Evolutionary conservation across 1,284 basidiomycete genomes (phyloP), one percentile per base, ranked within the genome.

Genomic region (Cutaneotrichosporon sp.): DNA sequence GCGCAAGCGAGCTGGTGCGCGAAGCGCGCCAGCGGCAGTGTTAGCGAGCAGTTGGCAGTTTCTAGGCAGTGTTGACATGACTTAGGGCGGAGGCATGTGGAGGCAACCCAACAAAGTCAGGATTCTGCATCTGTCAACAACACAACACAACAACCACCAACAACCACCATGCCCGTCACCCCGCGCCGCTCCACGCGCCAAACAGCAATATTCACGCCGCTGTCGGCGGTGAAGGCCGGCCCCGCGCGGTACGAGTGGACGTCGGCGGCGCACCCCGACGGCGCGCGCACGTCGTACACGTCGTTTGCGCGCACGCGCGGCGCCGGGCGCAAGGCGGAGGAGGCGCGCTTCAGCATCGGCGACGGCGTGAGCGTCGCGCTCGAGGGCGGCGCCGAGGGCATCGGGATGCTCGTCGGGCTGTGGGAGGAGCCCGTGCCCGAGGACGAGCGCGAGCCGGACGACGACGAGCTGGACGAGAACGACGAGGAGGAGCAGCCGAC

Each of bases 341-440:
- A 74, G 20, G 60, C 59, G 29, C 59, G 70, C 24, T 80, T 80
- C 56, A 64, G 65, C 2, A 55, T 80, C 8, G 79, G 79, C 10
- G 78, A 79, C 65, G 79, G 77, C 3, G 78, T 79, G 5, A 42
- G 70, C 33, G 74, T 80, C 10, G 57, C 64, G 33, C 69, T 76
- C 11, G 72, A 76, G 55, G 79, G 78, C 7, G 72, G 72, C 18
- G 64, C 65, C 43, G 74, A 78, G 56, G 77, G 78, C 1, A 72
- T 80, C 2, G 79, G 72, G 1, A 63, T 80, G 11, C 60, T 80
- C 18, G 72, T 69, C 31, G 65, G 67, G 20, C 42, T 80, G 43
- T 80, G 77, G 76, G 75, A 77, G 62, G 70, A 74, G 59, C 58
- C 60, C 4, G 65, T 65, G 25, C 66, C 66, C 5, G 66, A 66